These are phyloP conservation scores for Cladosporium sp. DNA, from an alignment of 2,329 filamentous ascomycete species.

Conservation along the genomic window DNA sequence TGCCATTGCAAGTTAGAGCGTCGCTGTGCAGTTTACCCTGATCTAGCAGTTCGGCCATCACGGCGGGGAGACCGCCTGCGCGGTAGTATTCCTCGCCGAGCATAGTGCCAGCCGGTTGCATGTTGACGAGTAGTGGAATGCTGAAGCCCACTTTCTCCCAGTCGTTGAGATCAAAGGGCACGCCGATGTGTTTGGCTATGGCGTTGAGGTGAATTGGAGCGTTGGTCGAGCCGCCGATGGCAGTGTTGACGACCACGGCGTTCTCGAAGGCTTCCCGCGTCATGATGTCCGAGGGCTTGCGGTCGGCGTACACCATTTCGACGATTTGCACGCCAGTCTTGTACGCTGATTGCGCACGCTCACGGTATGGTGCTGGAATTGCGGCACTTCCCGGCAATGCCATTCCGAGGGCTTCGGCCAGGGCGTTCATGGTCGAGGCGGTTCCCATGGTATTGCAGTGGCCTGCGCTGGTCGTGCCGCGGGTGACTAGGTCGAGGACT, in stretches of 20 bases:
- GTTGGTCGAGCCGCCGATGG: conserved; percentile 60
- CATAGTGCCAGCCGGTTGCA: conserved; percentile 57
- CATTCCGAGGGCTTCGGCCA: conserved; percentile 38
- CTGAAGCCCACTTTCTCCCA: conserved; percentile 56
- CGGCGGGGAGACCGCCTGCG: conserved; percentile 55
- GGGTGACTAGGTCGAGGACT: conserved; percentile 33
- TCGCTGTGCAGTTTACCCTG: conserved; percentile 50
- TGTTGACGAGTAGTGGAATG: conserved; percentile 56
- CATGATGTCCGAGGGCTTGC: conserved; percentile 56
- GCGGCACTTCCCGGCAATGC: conserved; percentile 34
- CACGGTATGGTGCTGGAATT: conserved; percentile 36
- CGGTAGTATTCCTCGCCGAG: conserved; percentile 58
- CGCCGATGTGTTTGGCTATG: conserved; percentile 57
- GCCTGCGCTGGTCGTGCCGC: conserved; percentile 33
- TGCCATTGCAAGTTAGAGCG: conserved; percentile 52
- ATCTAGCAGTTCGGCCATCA: conserved; percentile 57
- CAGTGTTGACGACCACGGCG: conserved; percentile 56
- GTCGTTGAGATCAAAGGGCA: conserved; percentile 54
- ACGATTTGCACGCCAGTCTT: conserved; percentile 36
- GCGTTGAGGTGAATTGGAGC: conserved; percentile 59
- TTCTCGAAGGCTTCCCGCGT: conserved; percentile 60
- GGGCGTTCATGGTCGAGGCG: conserved; percentile 38
- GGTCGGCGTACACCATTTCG: conserved; percentile 35
- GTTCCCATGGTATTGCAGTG: conserved; percentile 40
- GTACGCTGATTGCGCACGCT: conserved; percentile 36